These are phyloP conservation scores for Syzygium oleosum DNA, from an alignment of 345 rosid genomes.

Conservation along the genomic window DNA sequence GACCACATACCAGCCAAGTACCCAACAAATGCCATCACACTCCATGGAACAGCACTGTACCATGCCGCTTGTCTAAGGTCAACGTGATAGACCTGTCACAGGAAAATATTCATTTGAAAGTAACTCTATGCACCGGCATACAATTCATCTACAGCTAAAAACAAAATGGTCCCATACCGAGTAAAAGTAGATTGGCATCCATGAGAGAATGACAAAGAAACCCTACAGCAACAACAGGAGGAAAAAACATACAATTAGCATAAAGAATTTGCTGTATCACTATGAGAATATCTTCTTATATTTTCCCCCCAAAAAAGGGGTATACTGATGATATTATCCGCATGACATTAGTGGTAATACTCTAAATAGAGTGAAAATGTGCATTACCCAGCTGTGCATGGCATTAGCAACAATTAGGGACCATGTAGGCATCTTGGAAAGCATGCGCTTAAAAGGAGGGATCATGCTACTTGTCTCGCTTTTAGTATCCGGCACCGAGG, in stretches of 20 bases:
- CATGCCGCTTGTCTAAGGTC: conserved; percentile 94
- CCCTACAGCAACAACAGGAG: conserved; percentile 43
- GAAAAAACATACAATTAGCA: not conserved
- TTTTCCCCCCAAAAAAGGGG: not conserved
- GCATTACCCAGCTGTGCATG: conserved; percentile 93
- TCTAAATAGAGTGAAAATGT: not conserved
- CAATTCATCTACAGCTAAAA: not conserved
- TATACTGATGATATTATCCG: not conserved
- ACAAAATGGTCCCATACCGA: conserved; percentile 39
- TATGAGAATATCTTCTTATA: not conserved
- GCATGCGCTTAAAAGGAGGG: conserved; percentile 82
- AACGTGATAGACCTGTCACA: conserved; percentile 67
- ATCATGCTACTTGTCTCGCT: conserved; percentile 31
- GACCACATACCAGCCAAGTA: conserved; percentile 78
- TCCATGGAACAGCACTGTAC: conserved; percentile 97
- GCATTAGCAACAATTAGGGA: conserved; percentile 86
- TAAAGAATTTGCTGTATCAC: not conserved
- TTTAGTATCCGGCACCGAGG: conserved; percentile 25
- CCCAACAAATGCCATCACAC: conserved; percentile 89
- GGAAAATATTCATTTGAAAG: not conserved
- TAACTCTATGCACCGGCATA: not conserved
- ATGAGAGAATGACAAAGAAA: conserved; percentile 90
- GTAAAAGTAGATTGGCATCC: conserved; percentile 98
- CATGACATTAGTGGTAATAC: not conserved
- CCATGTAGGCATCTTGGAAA: conserved; percentile 92